These are phyloP conservation scores for Cichorium intybus DNA, from an alignment of 140 eudicot genomes.

Conservation along the genomic window DNA sequence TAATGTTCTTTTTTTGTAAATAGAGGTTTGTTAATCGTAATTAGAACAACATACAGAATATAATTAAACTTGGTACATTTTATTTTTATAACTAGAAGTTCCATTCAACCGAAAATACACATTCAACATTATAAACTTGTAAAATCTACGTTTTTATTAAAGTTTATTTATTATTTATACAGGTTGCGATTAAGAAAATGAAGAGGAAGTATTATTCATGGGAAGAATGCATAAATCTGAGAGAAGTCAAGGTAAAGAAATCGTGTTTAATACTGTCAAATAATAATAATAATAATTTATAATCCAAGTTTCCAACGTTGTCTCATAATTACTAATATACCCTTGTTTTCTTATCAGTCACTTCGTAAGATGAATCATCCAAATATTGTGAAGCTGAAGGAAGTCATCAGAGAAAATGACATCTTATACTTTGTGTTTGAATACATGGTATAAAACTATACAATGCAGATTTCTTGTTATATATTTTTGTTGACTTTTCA, in stretches of 20 bases:
- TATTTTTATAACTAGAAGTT: too few species aligned
- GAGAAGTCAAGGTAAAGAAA: slow-evolving; percentile 93
- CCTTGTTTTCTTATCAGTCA: slow-evolving; percentile 52
- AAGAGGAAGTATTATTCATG: slow-evolving; percentile 95
- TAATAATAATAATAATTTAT: neutral
- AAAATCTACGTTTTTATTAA: neutral
- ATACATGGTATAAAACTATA: slow-evolving; percentile 65
- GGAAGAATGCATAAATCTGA: slow-evolving; percentile 96
- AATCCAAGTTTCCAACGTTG: neutral
- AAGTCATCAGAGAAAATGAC: slow-evolving; percentile 92
- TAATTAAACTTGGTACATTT: neutral
- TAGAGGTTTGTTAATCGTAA: neutral
- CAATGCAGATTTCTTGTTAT: neutral
- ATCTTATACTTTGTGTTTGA: slow-evolving; percentile 94
- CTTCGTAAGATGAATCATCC: slow-evolving; percentile 94
- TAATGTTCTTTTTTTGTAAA: too few species aligned
- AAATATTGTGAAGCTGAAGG: slow-evolving; percentile 96
- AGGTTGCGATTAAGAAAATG: slow-evolving; percentile 98
- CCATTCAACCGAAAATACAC: too few species aligned
- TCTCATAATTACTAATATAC: neutral
- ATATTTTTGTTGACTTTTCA: neutral
- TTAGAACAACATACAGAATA: too few species aligned
- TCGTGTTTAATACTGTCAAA: neutral
- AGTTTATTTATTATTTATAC: slow-evolving; percentile 8
- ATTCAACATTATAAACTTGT: neutral